Evolutionary conservation across 805 yeast species (phyloP).

Genomic region (Brettanomyces bruxellensis): DNA sequence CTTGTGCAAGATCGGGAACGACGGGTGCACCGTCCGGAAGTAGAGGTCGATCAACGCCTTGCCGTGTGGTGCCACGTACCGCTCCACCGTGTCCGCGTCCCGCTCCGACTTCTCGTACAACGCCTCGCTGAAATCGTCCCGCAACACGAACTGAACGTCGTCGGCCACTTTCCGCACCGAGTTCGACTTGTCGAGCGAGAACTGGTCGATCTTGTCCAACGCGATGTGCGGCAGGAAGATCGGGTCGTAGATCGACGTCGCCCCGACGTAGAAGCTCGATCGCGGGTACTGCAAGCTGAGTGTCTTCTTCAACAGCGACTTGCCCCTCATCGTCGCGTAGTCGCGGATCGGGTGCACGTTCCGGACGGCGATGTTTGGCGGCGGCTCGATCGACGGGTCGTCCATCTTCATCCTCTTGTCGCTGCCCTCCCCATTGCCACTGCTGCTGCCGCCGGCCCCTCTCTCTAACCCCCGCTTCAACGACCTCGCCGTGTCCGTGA

Average conservation of each 20-base stretch:
- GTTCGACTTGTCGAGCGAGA: constrained; percentile 57
- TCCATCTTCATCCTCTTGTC: constrained; percentile 25
- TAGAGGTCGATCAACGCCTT: constrained; percentile 69
- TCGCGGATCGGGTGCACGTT: constrained; percentile 57
- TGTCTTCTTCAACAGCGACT: constrained; percentile 58
- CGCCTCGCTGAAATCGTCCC: constrained; percentile 72
- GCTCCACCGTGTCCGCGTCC: constrained; percentile 78
- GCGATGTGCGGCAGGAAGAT: constrained; percentile 56
- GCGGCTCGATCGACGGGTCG: constrained; percentile 27
- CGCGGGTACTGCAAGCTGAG: constrained; percentile 80
- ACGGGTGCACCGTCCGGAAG: constrained; percentile 81
- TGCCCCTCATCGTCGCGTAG: constrained; percentile 53
- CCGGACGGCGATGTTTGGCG: constrained; percentile 33
- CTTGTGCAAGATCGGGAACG: constrained; percentile 85
- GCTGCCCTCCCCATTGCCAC: constrained; percentile 1
- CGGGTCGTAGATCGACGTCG: constrained; percentile 77
- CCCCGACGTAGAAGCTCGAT: constrained; percentile 82
- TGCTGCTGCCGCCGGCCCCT: constrained; percentile 6
- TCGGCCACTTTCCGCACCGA: constrained; percentile 74
- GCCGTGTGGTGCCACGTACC: constrained; percentile 88
- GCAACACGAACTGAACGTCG: constrained; percentile 63
- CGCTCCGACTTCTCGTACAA: constrained; percentile 60
- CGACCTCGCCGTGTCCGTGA: constrained; percentile 42
- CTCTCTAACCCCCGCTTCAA: constrained; percentile 29
- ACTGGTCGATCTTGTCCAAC: constrained; percentile 69